Evolutionary conservation across 805 yeast species (phyloP).

Genomic region (Torulaspora franciscae): DNA sequence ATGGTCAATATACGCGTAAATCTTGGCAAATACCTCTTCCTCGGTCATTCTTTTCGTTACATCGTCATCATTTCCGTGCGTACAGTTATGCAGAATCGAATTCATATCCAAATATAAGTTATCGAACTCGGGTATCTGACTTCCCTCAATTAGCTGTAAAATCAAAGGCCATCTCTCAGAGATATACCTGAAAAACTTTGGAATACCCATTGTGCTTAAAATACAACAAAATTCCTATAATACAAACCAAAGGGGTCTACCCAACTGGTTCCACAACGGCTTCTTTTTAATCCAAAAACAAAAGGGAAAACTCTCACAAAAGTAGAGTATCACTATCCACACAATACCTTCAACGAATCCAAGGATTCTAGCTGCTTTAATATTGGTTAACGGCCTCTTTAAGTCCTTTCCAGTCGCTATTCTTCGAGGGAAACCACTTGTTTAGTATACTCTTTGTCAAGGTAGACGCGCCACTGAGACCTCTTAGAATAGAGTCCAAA

Average conservation of each 20-base stretch:
- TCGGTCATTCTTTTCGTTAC: slow-evolving; percentile 66
- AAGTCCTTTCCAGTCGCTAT: not conserved
- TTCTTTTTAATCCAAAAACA: not conserved
- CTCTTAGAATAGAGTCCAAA: not conserved
- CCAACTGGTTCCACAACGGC: not conserved
- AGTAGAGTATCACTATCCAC: not conserved
- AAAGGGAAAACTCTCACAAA: not conserved
- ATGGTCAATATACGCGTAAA: slow-evolving; percentile 92
- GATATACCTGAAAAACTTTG: slow-evolving; percentile 92
- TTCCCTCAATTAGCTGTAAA: slow-evolving; percentile 75
- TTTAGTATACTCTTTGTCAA: not conserved
- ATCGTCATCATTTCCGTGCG: slow-evolving; percentile 74
- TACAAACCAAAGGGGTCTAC: not conserved
- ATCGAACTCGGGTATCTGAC: slow-evolving; percentile 88
- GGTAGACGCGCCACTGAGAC: slow-evolving; percentile 1
- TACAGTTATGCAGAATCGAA: slow-evolving; percentile 89
- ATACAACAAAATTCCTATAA: slow-evolving; percentile 1
- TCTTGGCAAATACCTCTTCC: slow-evolving; percentile 87
- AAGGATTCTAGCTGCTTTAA: not conserved
- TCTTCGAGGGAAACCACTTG: not conserved
- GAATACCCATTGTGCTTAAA: slow-evolving; percentile 64
- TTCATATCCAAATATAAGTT: slow-evolving; percentile 96
- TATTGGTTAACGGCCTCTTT: not conserved
- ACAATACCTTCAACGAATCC: not conserved
- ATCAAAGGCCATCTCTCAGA: slow-evolving; percentile 99